These are phyloP conservation scores for Zymoseptoria passerinii DNA, from an alignment of 2,329 filamentous ascomycete species.

Conservation along the genomic window DNA sequence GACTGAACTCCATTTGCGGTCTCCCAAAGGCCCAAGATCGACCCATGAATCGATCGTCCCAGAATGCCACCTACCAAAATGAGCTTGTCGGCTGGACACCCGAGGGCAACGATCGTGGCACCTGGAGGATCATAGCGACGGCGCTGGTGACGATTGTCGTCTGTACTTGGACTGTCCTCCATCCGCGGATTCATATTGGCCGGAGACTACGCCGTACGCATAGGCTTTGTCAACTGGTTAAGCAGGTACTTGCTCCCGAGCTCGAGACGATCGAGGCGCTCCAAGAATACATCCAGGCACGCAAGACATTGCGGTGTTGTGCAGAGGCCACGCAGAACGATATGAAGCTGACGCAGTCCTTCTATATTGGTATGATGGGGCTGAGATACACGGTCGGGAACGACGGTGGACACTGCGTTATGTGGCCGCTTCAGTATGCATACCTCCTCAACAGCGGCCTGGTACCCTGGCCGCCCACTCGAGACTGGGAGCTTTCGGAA, in stretches of 20 bases:
- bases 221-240: constrained; percentile 26
- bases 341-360: constrained; percentile 26
- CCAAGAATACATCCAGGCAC: constrained; percentile 30
- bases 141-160: constrained; percentile 30
- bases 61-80: not conserved
- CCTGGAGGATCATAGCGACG: constrained; percentile 26
- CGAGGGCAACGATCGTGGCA: constrained; percentile 27
- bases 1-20: too few species aligned
- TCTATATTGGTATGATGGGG: constrained; percentile 31
- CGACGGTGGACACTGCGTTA: constrained; percentile 17
- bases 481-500: constrained; percentile 22
- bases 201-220: constrained; percentile 14
- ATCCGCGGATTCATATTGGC: constrained; percentile 28
- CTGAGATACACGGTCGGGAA: constrained; percentile 23
- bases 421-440: constrained; percentile 31
- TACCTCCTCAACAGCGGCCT: constrained; percentile 26
- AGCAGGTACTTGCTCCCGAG: constrained; percentile 31
- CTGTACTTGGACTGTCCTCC: constrained; percentile 32
- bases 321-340: constrained; percentile 17
- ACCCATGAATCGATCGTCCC: too few species aligned
- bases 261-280: constrained; percentile 30
- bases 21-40: too few species aligned
- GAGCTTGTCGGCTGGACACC: constrained; percentile 26
- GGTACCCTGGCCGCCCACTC: constrained; percentile 24
- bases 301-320: constrained; percentile 24